Base-by-base conservation (phyloP, 352 stramenopile species). In the Globisporangium alternatum region DNA sequence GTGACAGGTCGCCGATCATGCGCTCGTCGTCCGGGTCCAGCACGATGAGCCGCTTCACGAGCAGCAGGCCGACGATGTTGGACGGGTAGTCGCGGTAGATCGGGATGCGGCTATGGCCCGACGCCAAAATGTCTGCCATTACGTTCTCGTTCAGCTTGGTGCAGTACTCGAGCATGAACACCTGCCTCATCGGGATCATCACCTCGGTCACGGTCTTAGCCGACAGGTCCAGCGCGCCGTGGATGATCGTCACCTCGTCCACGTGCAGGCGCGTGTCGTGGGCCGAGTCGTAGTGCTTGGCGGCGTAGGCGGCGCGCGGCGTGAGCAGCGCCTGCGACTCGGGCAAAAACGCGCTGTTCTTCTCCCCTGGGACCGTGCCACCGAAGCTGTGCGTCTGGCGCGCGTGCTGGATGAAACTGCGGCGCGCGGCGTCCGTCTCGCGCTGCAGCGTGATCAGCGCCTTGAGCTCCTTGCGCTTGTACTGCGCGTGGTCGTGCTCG, bases 181-280 rank as follows among this genome's bases (percentile, higher is more conserved):
- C 84, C 35, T 93, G 60, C 21, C 79, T 60, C 52, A 97, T 80
- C 7, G 87, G 88, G 31, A 96, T 91, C 83, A 95, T 97, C 28
- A 96, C 80, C 62, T 98, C 82, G 0, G 65, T 68, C 35, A 95
- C 87, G 2, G 81, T 89, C 65, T 92, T 97, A 59, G 86, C 86
- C n/a, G 83, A 89, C 55, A 98, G 80, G 54, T 89, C 73, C 56
- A 98, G 66, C 17, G 91, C 90, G 53, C 93, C 95, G 69, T 97
- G 88, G 56, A 98, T 96, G 68, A 98, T 96, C 25, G 77, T 93
- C 8, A 98, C 88, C 72, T 98, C 92, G 62, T 97, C 89, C 44
- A 77, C 78, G 47, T 90, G 79, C 31, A 92, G 65, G 2, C 69
- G 68, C 30, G 82, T 90, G 17, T 72, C 69, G 44, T 75, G 70